Conservation (phyloP, 1,139 yeast species). For the Zygosaccharomyces pseudobailii region DNA sequence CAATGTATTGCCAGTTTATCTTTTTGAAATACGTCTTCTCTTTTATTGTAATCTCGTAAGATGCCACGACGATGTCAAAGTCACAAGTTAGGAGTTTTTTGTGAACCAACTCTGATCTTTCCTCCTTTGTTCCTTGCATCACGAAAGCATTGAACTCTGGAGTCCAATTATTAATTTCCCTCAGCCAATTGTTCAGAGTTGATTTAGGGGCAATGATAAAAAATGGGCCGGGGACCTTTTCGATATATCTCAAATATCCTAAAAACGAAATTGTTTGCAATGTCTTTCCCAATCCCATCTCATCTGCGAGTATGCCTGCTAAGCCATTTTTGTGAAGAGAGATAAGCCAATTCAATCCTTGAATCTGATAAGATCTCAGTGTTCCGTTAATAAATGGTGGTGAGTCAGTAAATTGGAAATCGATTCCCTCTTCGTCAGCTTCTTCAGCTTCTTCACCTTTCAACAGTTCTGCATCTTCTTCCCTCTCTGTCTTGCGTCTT, state of each 20-base stretch:
- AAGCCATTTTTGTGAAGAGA: slow-evolving; percentile 74
- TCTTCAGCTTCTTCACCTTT: slow-evolving; percentile 69
- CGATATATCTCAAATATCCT: slow-evolving; percentile 77
- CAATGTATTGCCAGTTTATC: slow-evolving; percentile 87
- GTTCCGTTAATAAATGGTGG: slow-evolving; percentile 69
- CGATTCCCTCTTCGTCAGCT: slow-evolving; percentile 33
- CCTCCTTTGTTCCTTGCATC: slow-evolving; percentile 82
- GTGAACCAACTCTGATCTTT: slow-evolving; percentile 57
- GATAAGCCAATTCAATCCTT: slow-evolving; percentile 90
- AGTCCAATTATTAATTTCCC: slow-evolving; percentile 92
- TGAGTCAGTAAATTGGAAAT: slow-evolving; percentile 59
- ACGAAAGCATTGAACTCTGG: slow-evolving; percentile 89
- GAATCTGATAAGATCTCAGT: slow-evolving; percentile 78
- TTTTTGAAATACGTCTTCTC: slow-evolving; percentile 79
- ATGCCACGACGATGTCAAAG: slow-evolving; percentile 84
- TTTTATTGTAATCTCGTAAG: slow-evolving; percentile 87
- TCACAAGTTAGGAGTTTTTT: slow-evolving; percentile 60
- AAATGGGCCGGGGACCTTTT: slow-evolving; percentile 83
- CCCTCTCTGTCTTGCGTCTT: slow-evolving; percentile 75
- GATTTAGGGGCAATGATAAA: slow-evolving; percentile 92
- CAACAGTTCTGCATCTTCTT: slow-evolving; percentile 85
- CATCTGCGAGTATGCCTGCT: slow-evolving; percentile 93
- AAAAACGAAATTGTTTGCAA: slow-evolving; percentile 87
- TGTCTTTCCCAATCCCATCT: slow-evolving; percentile 97
- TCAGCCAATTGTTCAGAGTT: slow-evolving; percentile 90